These are phyloP conservation scores for Colletotrichum chrysophilum DNA, from an alignment of 2,329 filamentous ascomycete genomes.

Conservation along the genomic window DNA sequence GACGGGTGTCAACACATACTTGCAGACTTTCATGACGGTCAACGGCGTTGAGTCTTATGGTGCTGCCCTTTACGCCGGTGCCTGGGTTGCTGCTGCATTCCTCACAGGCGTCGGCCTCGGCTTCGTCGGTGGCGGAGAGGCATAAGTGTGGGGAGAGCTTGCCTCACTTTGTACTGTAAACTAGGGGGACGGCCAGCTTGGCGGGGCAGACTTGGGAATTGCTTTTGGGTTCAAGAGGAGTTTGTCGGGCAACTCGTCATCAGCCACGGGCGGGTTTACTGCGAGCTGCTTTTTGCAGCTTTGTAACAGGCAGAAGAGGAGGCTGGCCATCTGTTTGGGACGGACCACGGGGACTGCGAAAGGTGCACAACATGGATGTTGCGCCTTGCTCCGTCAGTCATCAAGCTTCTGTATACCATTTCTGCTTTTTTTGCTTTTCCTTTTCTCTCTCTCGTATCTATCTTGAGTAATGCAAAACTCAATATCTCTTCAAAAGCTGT, in stretches of 20 bases:
- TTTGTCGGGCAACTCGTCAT: neutral
- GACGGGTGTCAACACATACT: constrained; percentile 63
- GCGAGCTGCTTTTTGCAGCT: neutral
- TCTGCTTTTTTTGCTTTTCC: neutral
- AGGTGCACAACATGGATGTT: neutral
- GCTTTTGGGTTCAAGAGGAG: neutral
- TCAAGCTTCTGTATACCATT: constrained; percentile 10
- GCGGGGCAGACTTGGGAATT: neutral
- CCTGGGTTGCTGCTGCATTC: constrained; percentile 74
- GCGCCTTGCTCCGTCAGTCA: neutral
- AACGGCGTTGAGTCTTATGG: constrained; percentile 73
- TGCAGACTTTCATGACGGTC: constrained; percentile 71
- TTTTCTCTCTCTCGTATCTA: neutral
- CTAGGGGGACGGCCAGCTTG: neutral
- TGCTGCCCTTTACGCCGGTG: constrained; percentile 72
- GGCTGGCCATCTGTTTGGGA: neutral
- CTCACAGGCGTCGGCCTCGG: constrained; percentile 63
- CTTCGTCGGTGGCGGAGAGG: constrained; percentile 48
- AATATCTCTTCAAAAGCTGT: neutral
- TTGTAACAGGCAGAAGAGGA: neutral
- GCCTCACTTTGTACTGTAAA: neutral
- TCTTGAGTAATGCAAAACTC: constrained; percentile 7
- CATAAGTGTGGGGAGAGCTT: constrained; percentile 3
- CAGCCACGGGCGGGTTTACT: neutral
- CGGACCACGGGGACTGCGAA: neutral